Evolutionary conservation across 169 alveolate genomes (phyloP), one percentile per base, ranked within the genome.

Genomic region (Plasmodium coatneyi): DNA sequence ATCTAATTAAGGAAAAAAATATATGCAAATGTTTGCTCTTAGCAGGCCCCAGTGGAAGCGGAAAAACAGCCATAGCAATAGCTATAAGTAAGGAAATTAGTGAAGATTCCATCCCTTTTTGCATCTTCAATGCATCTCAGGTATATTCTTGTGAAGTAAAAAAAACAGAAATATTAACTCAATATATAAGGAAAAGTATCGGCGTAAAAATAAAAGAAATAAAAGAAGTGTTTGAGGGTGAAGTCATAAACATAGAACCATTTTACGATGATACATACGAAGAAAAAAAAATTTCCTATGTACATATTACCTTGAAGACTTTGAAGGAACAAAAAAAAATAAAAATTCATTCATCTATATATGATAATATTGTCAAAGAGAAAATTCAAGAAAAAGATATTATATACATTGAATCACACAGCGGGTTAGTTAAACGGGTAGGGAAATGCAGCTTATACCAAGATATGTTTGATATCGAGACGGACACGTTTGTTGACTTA

Each of bases 31-130:
- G 98, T 22, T 95, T 97, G 30, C 94, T 97, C 43, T 92, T 98
- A 71, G 99, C 98, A 54, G 99, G 99, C 6, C 99, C 99, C 28
- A 99, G 99, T 74, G 99, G 99, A 72, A 99, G 99, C 60, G 99
- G 99, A 46, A 99, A 99, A 96, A 99, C 99, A 0, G 99, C 99
- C 1, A 97, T 99, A 43, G 99, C 99, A 78, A 98, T 99, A 95
- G 99, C 99, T 4, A 98, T 99, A 52, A 99, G 99, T 9, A 99
- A 98, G 83, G 99, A 99, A 96, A 97, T 99, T 52, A 99, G 99
- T 32, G 95, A 91, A 80, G 95, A 91, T 9, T 80, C 95, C 22
- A 91, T 91, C 74, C 95, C 95, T 30, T 91, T 91, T 81, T 91
- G 95, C 54, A 91, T 91, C 25, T 91, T 91, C 74, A 91, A 91